Percentiles rank a stretch among this genome's conserved stretches.
These are phyloP conservation scores for Cordyceps fumosorosea DNA, from an alignment of 2,329 filamentous ascomycete species.

Conservation along the genomic window DNA sequence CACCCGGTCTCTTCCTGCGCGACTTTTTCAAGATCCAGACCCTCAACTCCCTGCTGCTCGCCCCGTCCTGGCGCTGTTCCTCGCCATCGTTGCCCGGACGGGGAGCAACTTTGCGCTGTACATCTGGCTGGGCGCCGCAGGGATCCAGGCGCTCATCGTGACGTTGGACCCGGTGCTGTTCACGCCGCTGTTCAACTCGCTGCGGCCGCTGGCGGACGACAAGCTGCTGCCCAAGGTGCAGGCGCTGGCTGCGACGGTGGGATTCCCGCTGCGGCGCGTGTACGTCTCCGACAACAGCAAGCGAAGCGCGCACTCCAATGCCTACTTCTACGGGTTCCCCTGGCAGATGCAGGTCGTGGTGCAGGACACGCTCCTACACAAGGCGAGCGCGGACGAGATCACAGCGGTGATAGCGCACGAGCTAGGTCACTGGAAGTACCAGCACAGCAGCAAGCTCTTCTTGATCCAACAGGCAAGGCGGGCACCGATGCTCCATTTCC, in stretches of 20 bases:
- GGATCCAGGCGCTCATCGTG: not conserved
- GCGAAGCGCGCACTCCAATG: not conserved
- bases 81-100: not conserved
- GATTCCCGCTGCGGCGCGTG: not conserved
- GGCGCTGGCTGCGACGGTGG: not conserved
- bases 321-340: not conserved
- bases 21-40: not conserved
- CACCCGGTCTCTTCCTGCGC: not conserved
- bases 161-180: not conserved
- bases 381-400: not conserved
- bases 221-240: not conserved
- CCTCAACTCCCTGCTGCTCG: not conserved
- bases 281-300: not conserved
- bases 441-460: not conserved
- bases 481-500: not conserved
- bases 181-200: not conserved
- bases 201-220: not conserved
- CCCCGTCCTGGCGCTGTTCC: not conserved
- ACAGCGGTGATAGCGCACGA: not conserved
- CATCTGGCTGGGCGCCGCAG: not conserved
- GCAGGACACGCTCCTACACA: not conserved
- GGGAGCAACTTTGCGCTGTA: not conserved
- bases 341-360: conserved; percentile 1
- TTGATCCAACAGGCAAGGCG: not conserved
- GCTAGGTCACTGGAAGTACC: not conserved